Evolutionary conservation across 192 early-diverging fungal species (phyloP), one percentile per base, ranked within the genome.

Genomic region (Backusella parvicylindrica): DNA sequence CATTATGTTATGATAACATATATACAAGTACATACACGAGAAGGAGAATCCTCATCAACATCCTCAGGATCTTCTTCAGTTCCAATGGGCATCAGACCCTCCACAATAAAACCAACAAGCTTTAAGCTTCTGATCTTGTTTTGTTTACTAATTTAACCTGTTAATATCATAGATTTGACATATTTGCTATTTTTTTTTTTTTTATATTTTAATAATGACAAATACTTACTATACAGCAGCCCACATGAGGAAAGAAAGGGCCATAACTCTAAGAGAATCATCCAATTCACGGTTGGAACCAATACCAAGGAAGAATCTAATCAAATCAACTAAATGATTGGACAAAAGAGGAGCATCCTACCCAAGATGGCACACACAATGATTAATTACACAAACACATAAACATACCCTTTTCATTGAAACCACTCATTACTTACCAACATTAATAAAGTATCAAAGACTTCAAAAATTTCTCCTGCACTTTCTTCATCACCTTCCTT

Each of bases 111-210:
- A 63, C 86, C 81, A 28, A 96, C 91, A 8, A 97, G 86, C 79
- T 95, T 94, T 65, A 94, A 89, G 72, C 92, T 93, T 69, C 90
- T 88, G 79, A 97, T 86, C 82, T 93, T 94, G 38, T 89, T 91
- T 77, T 93, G 95, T 71, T 95, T 94, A 74, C 53, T 77, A 63
- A 23, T 31, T 66, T 37, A 26, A 40, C 28, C 38, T 64, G n/a
- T 53, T 11, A 53, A 53, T 53, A 23, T n/a, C 50, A 8, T 21
- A 16, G n/a, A 50, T 50, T 50, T 50, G 49, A 50, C 2, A 18
- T 18, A 16, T 23, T 23, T 53, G n/a, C 50, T 26, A 8, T 53
- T 7, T 15, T 15, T 43, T 43, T 43, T 43, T 43, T 15, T 15
- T 11, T 15, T 15, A 43, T 43, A 2, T 2, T 35, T 3, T 35